phyloP scores from a whole-genome alignment of 2,329 filamentous ascomycete species.

The Acephala macrosclerotiorum region DNA sequence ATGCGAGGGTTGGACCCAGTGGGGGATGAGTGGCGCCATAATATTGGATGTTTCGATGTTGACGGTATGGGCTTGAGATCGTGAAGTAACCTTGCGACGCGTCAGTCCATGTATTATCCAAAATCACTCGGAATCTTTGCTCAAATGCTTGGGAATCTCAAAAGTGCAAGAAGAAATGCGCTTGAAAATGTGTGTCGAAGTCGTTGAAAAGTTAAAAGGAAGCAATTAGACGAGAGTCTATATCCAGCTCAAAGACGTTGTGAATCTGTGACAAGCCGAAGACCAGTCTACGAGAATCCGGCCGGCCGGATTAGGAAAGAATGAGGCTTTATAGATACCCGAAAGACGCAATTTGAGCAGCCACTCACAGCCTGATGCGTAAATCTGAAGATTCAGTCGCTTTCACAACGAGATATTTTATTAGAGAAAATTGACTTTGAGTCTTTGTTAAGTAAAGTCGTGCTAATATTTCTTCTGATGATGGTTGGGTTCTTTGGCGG shows the following conservation, averaged over 20 bases:
- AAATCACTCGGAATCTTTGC: not conserved
- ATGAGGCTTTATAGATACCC: no score
- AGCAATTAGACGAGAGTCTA: not conserved
- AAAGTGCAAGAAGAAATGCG: not conserved
- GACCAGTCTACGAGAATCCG: no score
- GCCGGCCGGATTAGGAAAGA: no score
- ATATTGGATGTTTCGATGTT: conserved; percentile 22
- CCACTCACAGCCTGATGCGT: no score
- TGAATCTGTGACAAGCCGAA: no score
- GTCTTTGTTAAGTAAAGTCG: no score
- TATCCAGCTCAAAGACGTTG: no score
- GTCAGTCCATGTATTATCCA: not conserved
- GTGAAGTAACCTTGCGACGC: no score
- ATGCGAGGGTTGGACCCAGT: conserved; percentile 68
- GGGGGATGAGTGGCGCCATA: conserved; percentile 63
- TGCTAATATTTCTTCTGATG: not conserved
- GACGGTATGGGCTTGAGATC: not conserved
- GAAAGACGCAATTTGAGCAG: not conserved
- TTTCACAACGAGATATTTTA: no score
- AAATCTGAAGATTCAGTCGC: no score
- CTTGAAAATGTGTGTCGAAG: not conserved
- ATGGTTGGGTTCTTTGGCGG: conserved; percentile 6
- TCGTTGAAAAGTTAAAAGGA: not conserved
- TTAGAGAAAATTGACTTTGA: no score
- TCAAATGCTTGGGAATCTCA: not conserved